These are phyloP conservation scores for Funneliformis mosseae DNA, from an alignment of 192 early-diverging fungal species.

Conservation along the genomic window DNA sequence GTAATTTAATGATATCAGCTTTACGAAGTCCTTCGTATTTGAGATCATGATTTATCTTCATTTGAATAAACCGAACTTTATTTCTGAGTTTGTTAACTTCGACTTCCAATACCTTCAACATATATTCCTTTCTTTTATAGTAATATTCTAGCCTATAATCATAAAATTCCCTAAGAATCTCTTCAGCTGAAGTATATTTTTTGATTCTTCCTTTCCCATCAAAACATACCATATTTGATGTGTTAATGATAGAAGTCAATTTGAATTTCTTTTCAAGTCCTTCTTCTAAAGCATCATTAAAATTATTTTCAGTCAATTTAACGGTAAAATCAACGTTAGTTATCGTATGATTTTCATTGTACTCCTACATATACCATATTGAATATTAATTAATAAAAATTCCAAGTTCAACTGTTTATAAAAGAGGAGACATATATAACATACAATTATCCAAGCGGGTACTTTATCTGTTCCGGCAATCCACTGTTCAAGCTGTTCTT, in stretches of 20 bases:
- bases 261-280: conserved; percentile 88
- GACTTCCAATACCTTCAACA: conserved; percentile 65
- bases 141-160: conserved; percentile 83
- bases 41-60: conserved; percentile 86
- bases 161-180: conserved; percentile 90
- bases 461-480: conserved; percentile 72
- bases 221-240: conserved; percentile 94
- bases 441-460: conserved; percentile 58
- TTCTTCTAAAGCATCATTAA: conserved; percentile 72
- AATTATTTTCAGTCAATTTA: conserved; percentile 63
- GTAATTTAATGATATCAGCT: conserved; percentile 70
- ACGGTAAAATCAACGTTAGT: conserved; percentile 66
- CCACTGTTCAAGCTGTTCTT: conserved; percentile 82
- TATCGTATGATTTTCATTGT: conserved; percentile 73
- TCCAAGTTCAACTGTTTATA: neutral
- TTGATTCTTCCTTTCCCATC: conserved; percentile 83
- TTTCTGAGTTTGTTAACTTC: conserved; percentile 76
- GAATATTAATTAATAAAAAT: neutral
- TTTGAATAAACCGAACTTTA: conserved; percentile 84
- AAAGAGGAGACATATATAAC: neutral
- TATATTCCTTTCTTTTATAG: conserved; percentile 80
- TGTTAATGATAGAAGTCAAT: conserved; percentile 68
- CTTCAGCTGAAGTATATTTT: conserved; percentile 74
- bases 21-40: conserved; percentile 87
- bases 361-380: conserved; percentile 48